phyloP scores from a whole-genome alignment of 129 eudicot genomes.

The Arctium minus region DNA sequence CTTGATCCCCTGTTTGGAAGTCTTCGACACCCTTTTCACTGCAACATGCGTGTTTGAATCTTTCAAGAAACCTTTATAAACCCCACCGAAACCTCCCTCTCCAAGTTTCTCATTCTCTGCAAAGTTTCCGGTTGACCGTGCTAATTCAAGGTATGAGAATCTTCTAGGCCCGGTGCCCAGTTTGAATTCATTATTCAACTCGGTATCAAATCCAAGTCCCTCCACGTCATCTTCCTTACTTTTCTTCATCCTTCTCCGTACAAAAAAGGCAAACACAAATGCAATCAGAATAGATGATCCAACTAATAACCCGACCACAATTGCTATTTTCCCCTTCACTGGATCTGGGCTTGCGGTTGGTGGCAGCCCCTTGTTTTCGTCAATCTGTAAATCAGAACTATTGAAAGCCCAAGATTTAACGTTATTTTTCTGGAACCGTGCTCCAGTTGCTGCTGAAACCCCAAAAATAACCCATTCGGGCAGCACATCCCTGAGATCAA shows the following conservation, averaged over 20 bases:
- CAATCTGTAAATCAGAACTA: conserved; percentile 13
- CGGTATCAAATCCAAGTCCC: background rate
- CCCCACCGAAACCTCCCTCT: conserved; percentile 40
- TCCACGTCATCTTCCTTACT: background rate
- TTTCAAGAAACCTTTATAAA: conserved; percentile 30
- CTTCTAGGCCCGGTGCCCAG: conserved; percentile 16
- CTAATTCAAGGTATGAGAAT: conserved; percentile 23
- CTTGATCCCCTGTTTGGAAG: background rate
- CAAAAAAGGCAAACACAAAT: background rate
- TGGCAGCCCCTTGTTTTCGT: background rate
- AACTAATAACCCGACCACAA: background rate
- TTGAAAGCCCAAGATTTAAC: conserved; percentile 35
- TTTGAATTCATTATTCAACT: conserved; percentile 25
- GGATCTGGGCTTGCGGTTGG: background rate
- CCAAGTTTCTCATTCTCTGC: conserved; percentile 30
- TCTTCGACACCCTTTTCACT: background rate
- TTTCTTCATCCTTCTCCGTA: conserved; percentile 14
- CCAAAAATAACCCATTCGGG: conserved; percentile 36
- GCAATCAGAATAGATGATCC: background rate
- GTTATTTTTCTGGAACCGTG: conserved; percentile 3
- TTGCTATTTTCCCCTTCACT: background rate
- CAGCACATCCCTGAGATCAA: conserved; percentile 32
- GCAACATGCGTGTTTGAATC: conserved; percentile 17
- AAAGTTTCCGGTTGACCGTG: conserved; percentile 25
- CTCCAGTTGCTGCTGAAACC: conserved; percentile 33